Conservation (phyloP, 2,329 filamentous ascomycete species). For the Fusarium veterinarium region DNA sequence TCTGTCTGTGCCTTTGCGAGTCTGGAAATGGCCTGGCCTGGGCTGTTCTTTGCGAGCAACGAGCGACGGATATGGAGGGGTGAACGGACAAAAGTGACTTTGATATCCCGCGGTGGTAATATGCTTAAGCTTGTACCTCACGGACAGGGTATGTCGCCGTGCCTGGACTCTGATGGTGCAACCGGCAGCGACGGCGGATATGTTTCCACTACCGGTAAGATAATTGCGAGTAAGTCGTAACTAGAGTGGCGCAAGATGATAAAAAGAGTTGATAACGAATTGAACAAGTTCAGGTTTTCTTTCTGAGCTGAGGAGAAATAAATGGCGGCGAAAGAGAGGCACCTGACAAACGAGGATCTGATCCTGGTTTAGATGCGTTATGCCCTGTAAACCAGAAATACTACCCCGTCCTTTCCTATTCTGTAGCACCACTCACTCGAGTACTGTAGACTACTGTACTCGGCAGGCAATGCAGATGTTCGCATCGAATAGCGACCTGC, state of each 20-base stretch:
- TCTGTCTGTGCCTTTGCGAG: background rate
- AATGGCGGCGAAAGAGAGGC: conserved; percentile 4
- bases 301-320: conserved; percentile 4
- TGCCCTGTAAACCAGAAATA: conserved; percentile 7
- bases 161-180: conserved; percentile 25
- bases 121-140: conserved; percentile 31
- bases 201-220: conserved; percentile 18
- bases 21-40: background rate
- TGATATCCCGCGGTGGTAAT: background rate
- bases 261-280: background rate
- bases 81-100: conserved; percentile 28
- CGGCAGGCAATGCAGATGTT: conserved; percentile 22
- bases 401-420: conserved; percentile 31
- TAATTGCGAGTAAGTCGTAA: background rate
- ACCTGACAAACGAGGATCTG: conserved; percentile 16
- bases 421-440: conserved; percentile 2
- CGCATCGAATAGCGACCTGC: conserved; percentile 40
- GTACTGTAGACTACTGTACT: background rate
- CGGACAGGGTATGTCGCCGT: conserved; percentile 21
- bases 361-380: conserved; percentile 12
- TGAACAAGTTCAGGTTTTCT: conserved; percentile 3
- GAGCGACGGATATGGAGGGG: conserved; percentile 26
- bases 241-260: conserved; percentile 12
- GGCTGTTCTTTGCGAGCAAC: conserved; percentile 16
- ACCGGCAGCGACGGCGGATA: conserved; percentile 22